These are phyloP conservation scores for Citrus sp. DNA, from an alignment of 345 rosid species.

Conservation along the genomic window DNA sequence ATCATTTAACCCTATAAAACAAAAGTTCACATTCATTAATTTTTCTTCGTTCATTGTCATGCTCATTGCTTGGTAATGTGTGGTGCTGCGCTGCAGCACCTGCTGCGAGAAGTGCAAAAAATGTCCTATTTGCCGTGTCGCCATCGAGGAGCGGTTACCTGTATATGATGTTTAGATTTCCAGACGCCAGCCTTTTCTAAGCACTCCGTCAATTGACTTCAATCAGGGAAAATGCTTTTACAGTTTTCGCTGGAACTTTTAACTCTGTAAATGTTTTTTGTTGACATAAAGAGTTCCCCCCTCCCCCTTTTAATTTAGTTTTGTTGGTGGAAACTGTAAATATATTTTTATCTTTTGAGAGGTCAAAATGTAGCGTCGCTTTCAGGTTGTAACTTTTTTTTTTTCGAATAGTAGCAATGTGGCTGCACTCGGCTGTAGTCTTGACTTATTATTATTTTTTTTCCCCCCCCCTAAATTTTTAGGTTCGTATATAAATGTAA, in stretches of 20 bases:
- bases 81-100: constrained; percentile 41
- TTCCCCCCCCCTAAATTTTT: too few species aligned
- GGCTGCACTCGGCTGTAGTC: too few species aligned
- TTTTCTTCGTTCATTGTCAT: background rate
- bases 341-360: too few species aligned
- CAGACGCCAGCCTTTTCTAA: constrained; percentile 6
- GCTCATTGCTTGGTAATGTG: constrained; percentile 14
- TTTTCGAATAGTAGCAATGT: too few species aligned
- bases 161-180: constrained; percentile 77
- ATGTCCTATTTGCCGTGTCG: constrained; percentile 84
- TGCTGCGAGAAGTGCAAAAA: constrained; percentile 91
- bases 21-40: background rate
- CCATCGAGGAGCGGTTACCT: constrained; percentile 71
- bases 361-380: too few species aligned
- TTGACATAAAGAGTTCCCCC: background rate
- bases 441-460: too few species aligned
- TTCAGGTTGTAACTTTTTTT: too few species aligned
- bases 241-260: constrained; percentile 3
- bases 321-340: background rate
- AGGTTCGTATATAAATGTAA: too few species aligned
- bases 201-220: background rate
- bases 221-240: constrained; percentile 9
- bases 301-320: too few species aligned
- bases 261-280: background rate
- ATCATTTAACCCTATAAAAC: background rate